Base-by-base conservation (phyloP, 306 rosid genomes). In the Cucumis hystrix region DNA sequence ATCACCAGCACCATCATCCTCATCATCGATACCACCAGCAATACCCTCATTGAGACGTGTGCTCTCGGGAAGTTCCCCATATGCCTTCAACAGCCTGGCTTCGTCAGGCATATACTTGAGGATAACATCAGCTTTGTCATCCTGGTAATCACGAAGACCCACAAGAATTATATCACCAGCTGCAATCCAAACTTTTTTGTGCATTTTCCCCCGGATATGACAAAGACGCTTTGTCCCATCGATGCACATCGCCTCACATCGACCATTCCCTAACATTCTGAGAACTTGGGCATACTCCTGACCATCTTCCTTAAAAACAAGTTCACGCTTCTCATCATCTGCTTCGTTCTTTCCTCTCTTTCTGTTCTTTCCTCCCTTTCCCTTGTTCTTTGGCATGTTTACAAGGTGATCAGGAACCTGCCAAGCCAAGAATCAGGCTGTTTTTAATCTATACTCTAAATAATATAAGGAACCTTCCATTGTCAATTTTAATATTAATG, bases 121-220 rank as follows among this genome's bases (percentile, higher is more conserved):
- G 78, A 88, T 88, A 67, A 88, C 90, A 66, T 88, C 90, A 71
- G 92, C 92, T 76, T 88, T 88, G 70, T 88, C 92, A 10, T 88
- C 87, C 88, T 88, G 90, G 35, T 84, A 88, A 62, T 88, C 92
- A 0, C 90, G 76, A 70, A 86, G 88, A 0, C 92, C 92, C 1
- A 88, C 88, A 17, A 86, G 90, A 72, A 88, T 88, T 71, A 88
- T 88, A 57, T 88, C 92, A 0, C 89, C 92, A 13, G 89, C 87
- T 6, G 90, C 92, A 17, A 88, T 88, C 92, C 91, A 88, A 0
- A 88, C 91, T 81, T 88, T 88, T 82, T 88, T 88, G 88, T 88
- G 91, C 91, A 88, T 84, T 86, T 88, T 88, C 3, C 91, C 89
- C 0, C 88, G 80, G 67, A 88, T 88, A 59, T 88, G 91, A 51